phyloP scores from a whole-genome alignment of 2,329 filamentous ascomycete species.

The Stagonosporopsis cucurbitacearum region DNA sequence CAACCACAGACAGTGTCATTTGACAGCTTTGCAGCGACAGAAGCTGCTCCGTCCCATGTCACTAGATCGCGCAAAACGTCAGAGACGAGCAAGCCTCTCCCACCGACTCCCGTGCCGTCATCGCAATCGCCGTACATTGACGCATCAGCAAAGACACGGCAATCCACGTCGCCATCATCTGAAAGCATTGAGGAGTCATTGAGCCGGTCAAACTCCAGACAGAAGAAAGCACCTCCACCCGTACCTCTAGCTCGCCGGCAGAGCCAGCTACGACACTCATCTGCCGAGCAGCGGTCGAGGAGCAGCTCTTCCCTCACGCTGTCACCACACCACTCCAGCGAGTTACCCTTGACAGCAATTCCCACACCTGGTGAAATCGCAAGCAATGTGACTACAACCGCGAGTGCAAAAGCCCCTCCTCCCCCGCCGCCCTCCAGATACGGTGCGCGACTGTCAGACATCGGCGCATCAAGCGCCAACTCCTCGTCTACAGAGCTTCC shows the following conservation, averaged over 20 bases:
- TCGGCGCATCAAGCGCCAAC: constrained; percentile 34
- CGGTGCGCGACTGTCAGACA: constrained; percentile 34
- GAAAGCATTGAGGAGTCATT: constrained; percentile 23
- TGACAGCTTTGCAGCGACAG: constrained; percentile 39
- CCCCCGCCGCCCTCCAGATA: constrained; percentile 45
- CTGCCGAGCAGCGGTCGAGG: constrained; percentile 36
- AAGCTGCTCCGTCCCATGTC: constrained; percentile 30
- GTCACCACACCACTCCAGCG: constrained; percentile 45
- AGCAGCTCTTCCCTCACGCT: constrained; percentile 47
- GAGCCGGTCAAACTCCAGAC: constrained; percentile 30
- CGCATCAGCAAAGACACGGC: constrained; percentile 30
- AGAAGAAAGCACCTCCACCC: constrained; percentile 45
- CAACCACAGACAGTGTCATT: constrained; percentile 50
- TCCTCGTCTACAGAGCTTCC: constrained; percentile 42
- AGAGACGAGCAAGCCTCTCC: constrained; percentile 68
- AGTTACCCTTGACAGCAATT: constrained; percentile 15
- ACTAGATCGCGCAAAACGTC: constrained; percentile 46
- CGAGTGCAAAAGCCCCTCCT: constrained; percentile 38
- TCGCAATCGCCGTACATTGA: constrained; percentile 28
- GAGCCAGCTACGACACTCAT: constrained; percentile 44
- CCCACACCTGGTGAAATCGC: constrained; percentile 9
- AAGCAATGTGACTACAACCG: constrained; percentile 4
- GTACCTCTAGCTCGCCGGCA: constrained; percentile 46
- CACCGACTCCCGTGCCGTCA: constrained; percentile 56
- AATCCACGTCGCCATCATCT: constrained; percentile 21